These are phyloP conservation scores for Oryza officinalis DNA, from an alignment of 176 grass and related monocot species.

Conservation along the genomic window DNA sequence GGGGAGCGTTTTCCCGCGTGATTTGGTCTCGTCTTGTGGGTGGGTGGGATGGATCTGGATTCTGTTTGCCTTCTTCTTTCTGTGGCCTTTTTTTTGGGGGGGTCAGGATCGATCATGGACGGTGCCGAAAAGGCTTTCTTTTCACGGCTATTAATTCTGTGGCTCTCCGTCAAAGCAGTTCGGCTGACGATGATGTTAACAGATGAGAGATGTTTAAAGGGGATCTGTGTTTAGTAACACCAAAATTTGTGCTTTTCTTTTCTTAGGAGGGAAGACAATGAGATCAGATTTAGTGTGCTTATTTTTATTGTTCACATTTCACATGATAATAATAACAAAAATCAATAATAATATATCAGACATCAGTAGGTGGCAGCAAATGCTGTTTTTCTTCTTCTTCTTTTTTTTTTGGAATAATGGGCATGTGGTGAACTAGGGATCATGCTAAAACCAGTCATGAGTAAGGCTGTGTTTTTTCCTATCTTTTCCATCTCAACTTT, in stretches of 20 bases:
- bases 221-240: neutral
- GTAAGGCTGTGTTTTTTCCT: no score
- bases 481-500: no score
- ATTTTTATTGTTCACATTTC: neutral
- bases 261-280: neutral
- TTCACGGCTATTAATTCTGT: neutral
- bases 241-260: neutral
- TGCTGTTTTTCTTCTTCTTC: no score
- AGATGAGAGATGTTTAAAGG: neutral
- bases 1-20: slow-evolving; percentile 32
- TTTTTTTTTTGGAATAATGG: no score
- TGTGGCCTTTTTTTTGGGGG: neutral
- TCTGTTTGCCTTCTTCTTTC: neutral
- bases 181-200: slow-evolving; percentile 35
- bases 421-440: no score
- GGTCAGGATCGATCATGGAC: slow-evolving; percentile 22
- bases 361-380: no score
- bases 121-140: slow-evolving; percentile 44
- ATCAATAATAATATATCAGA: no score
- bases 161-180: neutral
- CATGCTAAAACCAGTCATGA: neutral
- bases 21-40: neutral
- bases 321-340: neutral
- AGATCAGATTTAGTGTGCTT: no score
- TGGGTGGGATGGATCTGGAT: neutral